These are phyloP conservation scores for Candida schatavii DNA, from an alignment of 805 yeast genomes.

Conservation along the genomic window DNA sequence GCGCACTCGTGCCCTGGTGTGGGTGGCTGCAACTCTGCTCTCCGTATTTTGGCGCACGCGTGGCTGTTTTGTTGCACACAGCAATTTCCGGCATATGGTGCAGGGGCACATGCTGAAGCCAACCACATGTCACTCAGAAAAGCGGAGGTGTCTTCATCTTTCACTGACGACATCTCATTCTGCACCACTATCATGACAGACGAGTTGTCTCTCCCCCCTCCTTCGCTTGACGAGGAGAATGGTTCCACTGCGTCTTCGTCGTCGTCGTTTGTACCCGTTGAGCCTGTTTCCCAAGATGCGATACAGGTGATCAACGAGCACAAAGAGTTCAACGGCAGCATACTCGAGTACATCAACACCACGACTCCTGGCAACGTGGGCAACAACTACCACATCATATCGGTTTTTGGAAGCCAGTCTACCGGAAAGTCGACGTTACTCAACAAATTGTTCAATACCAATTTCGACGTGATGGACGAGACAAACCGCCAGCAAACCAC, in stretches of 20 bases:
- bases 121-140: no score
- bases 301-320: slow-evolving; percentile 63
- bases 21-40: no score
- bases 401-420: slow-evolving; percentile 96
- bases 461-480: slow-evolving; percentile 93
- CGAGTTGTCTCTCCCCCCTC: slow-evolving; percentile 9
- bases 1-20: no score
- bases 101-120: no score
- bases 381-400: slow-evolving; percentile 78
- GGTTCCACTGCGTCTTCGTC: slow-evolving; percentile 23
- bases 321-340: slow-evolving; percentile 47
- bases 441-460: slow-evolving; percentile 80
- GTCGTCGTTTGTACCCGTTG: slow-evolving; percentile 42
- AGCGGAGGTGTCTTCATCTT: no score
- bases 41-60: no score
- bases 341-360: slow-evolving; percentile 33
- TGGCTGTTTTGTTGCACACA: no score
- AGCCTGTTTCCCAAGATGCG: slow-evolving; percentile 34
- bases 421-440: slow-evolving; percentile 94
- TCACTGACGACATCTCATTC: no score
- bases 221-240: slow-evolving; percentile 8
- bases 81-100: no score
- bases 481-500: slow-evolving; percentile 79
- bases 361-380: slow-evolving; percentile 43
- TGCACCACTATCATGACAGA: slow-evolving; percentile 8